Evolutionary conservation across 805 yeast species (phyloP).

Genomic region (Zygosaccharomyces lentus): DNA sequence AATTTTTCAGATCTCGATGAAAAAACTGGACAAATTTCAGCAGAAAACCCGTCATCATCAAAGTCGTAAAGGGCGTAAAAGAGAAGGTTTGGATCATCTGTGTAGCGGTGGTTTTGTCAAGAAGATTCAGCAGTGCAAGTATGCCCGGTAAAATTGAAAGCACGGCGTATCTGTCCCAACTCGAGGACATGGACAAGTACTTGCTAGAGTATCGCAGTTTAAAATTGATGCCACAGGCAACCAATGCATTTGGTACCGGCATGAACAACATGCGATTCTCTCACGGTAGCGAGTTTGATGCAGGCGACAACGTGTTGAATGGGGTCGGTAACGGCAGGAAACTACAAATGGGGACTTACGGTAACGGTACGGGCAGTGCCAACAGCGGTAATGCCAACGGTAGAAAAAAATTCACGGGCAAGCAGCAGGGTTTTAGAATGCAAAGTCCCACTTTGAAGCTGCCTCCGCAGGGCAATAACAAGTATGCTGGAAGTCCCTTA

Average conservation of each 20-base stretch:
- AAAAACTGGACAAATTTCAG: slow-evolving; percentile 1
- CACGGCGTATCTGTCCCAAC: slow-evolving; percentile 34
- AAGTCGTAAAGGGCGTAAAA: neutral
- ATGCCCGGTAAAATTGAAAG: slow-evolving; percentile 33
- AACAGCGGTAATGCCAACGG: slow-evolving; percentile 11
- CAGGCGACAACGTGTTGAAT: slow-evolving; percentile 6
- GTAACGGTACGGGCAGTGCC: slow-evolving; percentile 6
- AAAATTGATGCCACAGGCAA: slow-evolving; percentile 19
- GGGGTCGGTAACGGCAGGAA: slow-evolving; percentile 6
- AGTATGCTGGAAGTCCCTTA: slow-evolving; percentile 9
- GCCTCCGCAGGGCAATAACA: slow-evolving; percentile 8
- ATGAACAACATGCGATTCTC: slow-evolving; percentile 6
- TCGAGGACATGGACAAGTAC: slow-evolving; percentile 35
- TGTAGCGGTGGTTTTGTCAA: neutral
- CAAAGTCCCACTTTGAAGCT: slow-evolving; percentile 15
- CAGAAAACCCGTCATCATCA: slow-evolving; percentile 4
- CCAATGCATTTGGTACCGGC: slow-evolving; percentile 8
- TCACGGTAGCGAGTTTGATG: slow-evolving; percentile 5
- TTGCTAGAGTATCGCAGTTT: slow-evolving; percentile 25
- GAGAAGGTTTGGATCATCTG: neutral
- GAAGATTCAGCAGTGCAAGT: neutral
- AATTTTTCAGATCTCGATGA: slow-evolving; percentile 14
- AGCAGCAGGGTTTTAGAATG: slow-evolving; percentile 13
- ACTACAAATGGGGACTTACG: slow-evolving; percentile 5
- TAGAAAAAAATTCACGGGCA: slow-evolving; percentile 12